Evolutionary conservation across 2,329 filamentous ascomycete species (phyloP).

Genomic region (Didymosphaeria variabile): DNA sequence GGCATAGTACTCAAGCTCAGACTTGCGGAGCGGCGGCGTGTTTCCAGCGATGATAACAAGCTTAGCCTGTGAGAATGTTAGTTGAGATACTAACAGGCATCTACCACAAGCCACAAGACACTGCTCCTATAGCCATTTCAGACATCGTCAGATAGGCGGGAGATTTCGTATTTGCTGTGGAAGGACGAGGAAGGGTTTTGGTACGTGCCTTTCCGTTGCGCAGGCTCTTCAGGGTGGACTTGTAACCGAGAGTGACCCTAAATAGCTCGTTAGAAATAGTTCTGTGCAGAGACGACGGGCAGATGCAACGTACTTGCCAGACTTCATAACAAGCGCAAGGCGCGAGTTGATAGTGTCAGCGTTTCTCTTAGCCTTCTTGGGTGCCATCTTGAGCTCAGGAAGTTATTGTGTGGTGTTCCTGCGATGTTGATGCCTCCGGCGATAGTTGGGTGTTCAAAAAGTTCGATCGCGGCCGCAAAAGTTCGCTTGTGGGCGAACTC

Average conservation of each 20-base stretch:
- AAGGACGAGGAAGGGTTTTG: no score
- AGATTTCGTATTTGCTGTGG: no score
- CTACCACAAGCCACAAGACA: no score
- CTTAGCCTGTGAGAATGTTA: constrained; percentile 69
- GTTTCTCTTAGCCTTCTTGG: constrained; percentile 85
- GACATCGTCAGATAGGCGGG: no score
- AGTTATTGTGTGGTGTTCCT: constrained; percentile 24
- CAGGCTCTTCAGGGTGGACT: constrained; percentile 85
- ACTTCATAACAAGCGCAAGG: constrained; percentile 75
- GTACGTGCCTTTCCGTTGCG: constrained; percentile 77
- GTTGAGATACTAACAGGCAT: no score
- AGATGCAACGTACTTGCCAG: constrained; percentile 61
- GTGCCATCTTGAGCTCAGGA: constrained; percentile 47
- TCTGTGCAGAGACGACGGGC: constrained; percentile 1
- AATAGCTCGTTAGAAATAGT: constrained; percentile 29
- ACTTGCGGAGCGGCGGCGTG: constrained; percentile 97
- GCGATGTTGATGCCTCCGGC: constrained; percentile 18
- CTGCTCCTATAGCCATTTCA: no score
- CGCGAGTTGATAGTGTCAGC: constrained; percentile 78
- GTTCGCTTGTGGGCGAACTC: neutral
- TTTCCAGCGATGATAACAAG: constrained; percentile 95
- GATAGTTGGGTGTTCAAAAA: constrained; percentile 4
- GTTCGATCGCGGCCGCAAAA: constrained; percentile 1
- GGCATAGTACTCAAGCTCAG: constrained; percentile 82
- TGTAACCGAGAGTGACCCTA: constrained; percentile 87